Base-by-base conservation (phyloP, 345 rosid genomes). In the Acer campestre region DNA sequence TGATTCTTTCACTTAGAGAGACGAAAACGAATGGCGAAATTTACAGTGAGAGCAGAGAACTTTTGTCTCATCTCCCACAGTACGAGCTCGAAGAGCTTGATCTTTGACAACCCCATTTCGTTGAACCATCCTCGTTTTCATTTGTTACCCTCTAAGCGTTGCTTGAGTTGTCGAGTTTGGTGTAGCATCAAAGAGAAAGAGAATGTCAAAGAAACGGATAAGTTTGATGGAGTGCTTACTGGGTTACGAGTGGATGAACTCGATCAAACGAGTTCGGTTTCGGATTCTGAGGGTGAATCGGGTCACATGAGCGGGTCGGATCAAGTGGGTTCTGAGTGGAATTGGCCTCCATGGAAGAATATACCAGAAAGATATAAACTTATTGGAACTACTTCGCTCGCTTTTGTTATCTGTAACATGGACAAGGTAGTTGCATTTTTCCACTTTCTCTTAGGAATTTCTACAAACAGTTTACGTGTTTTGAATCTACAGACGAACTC, bases 321-420 rank as follows among this genome's bases (percentile, higher is more conserved):
- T 10, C 90, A 86, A 84, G 82, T 83, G 79, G 92, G 86, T 72
- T 81, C 80, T 55, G 83, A 81, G 77, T 84, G 86, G 88, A 87
- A 82, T 69, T 89, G 97, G 95, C 95, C 94, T 64, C 97, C 89
- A 14, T 94, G 97, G 98, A 89, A 86, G 82, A 84, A 87, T 76
- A 27, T 93, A 75, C 97, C 98, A 61, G 81, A 80, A 73, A 86
- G 98, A 87, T 95, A 93, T 75, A 90, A 89, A 84, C 92, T 93
- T 49, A 90, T 92, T 31, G 94, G 93, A 65, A 88, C 98, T 29
- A 93, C 98, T 76, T 90, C 99, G 4, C 92, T 93, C 51, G 97
- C 99, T 67, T 95, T 95, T 70, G 94, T 95, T 84, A 90, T 95
- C 75, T 90, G 99, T 81, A 93, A 92, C 81, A 95, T 95, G 98